Evolutionary conservation across 208 protist species (phyloP), one percentile per base, ranked within the genome.

Genomic region (Wallacemonas sp.): DNA sequence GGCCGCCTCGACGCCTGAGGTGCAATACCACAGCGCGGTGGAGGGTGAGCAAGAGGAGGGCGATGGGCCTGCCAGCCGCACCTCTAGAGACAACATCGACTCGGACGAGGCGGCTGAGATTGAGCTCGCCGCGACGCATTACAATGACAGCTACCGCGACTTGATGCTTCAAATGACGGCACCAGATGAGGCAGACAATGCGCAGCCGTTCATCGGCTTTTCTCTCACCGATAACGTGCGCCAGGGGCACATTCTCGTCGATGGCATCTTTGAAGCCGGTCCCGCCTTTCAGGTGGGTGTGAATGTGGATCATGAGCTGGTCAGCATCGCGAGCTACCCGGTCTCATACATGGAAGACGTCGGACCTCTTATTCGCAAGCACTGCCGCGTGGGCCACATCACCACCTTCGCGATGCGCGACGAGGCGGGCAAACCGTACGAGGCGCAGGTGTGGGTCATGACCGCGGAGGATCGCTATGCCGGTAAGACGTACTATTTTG

Each of bases 191-290:
- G 33, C 24, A 4, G 51, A 46, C 6, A 31, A 56, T 2, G 58
- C 65, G 38, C 58, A 34, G 2, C 62, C 69, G 30, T 72, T 77
- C 31, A 38, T 77, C 46, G 71, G 65, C 30, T 67, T 77, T 33
- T 72, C 71, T 2, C 46, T 77, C 5, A 51, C 34, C 17, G 58
- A 77, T n/a, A 62, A 72, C 27, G 58, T 68, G 26, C 22, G 28
- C 33, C 59, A 67, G 11, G 66, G 59, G 45, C 30, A 17, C 2
- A 56, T 77, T 22, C 26, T 71, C 26, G 71, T 77, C 5, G 64
- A 72, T 27, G 65, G 65, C 49, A 24, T 72, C 33, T 77, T 64
- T 38, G 45, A 45, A 19, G 41, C 54, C 11, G 65, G 65, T 1
- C 65, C 64, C n/a, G 71, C 65, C 6, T 36, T 44, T n/a, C 26